Evolutionary conservation across 768 basidiomycete species (phyloP), one percentile per base, ranked within the genome.

Genomic region (Multifurca ochricompacta): DNA sequence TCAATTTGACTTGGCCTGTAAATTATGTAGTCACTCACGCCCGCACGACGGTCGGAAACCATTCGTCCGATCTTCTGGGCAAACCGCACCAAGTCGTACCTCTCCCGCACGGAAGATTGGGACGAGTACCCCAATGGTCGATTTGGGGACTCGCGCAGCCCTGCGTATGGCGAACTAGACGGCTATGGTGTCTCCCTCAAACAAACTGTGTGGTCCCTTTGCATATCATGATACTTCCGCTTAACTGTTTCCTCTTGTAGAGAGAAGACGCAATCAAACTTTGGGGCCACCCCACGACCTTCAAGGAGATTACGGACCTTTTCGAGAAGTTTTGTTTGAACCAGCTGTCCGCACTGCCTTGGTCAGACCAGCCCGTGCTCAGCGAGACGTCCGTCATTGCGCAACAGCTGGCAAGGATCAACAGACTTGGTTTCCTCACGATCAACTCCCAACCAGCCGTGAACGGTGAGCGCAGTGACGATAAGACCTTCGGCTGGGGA

Each of bases 51-150:
- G 46, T 76, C 82, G 60, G 96, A 99, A 71, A 86, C 80, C 44
- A 98, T 95, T 59, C 86, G 96, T 31, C 96, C 96, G 3, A 98
- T 99, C 66, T 98, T 98, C 75, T 98, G 95, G 94, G 92, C 96
- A 11, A 98, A 99, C 72, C 79, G 95, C 35, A 80, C 92, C 34
- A 88, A 93, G 66, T 96, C 93, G 1, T 98, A 98, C 68, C 75
- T 98, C 42, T 90, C 90, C 7, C 86, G 95, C 50, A 98, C 96
- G 13, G 93, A 96, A 67, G 91, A 96, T 66, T 99, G 96, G 96
- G 96, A 99, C 66, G 95, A 98, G 68, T 98, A 96, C 69, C 96
- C 96, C 46, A 99, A 99, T 68, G 96, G 96, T 51, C 90, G 96
- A 61, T 99, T 95, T 66, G 96, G 96, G 63, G 96, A 98, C 71